phyloP scores from a whole-genome alignment of 1,284 basidiomycete species.

The Melampsora larici-populina region DNA sequence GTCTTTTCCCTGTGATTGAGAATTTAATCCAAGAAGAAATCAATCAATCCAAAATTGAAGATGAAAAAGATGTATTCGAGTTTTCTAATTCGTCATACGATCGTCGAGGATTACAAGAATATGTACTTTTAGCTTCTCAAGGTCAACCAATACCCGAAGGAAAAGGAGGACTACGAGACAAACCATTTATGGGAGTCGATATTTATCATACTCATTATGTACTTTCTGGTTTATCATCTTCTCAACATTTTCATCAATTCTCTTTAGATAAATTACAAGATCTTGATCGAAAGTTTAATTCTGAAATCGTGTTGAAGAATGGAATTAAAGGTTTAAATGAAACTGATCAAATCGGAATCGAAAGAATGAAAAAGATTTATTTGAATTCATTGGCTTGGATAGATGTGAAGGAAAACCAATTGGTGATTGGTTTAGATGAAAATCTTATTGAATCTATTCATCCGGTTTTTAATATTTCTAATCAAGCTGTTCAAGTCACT shows the following conservation, averaged over 20 bases:
- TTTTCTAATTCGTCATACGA: too few relatives aligned
- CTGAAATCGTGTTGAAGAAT: not conserved
- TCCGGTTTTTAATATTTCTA: too few relatives aligned
- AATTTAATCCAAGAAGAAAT: too few relatives aligned
- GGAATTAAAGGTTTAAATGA: not conserved
- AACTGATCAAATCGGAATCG: not conserved
- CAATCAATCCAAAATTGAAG: too few relatives aligned
- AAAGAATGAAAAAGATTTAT: conserved; percentile 27
- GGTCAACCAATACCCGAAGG: too few relatives aligned
- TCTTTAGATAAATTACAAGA: conserved; percentile 1
- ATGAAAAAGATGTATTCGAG: too few relatives aligned
- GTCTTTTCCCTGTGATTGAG: too few relatives aligned
- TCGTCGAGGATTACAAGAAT: too few relatives aligned
- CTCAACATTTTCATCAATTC: conserved; percentile 63
- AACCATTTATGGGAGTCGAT: conserved; percentile 60
- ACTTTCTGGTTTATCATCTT: conserved; percentile 77
- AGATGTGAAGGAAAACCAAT: not conserved
- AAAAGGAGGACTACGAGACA: too few relatives aligned
- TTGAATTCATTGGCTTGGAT: conserved; percentile 5
- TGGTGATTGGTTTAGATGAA: not conserved
- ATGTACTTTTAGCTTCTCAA: too few relatives aligned
- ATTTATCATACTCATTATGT: conserved; percentile 89
- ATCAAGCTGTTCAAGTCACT: too few relatives aligned
- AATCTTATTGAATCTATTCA: too few relatives aligned
- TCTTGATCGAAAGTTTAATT: not conserved